Evolutionary conservation across 805 yeast genomes (phyloP).

Genomic region (Candida montana): DNA sequence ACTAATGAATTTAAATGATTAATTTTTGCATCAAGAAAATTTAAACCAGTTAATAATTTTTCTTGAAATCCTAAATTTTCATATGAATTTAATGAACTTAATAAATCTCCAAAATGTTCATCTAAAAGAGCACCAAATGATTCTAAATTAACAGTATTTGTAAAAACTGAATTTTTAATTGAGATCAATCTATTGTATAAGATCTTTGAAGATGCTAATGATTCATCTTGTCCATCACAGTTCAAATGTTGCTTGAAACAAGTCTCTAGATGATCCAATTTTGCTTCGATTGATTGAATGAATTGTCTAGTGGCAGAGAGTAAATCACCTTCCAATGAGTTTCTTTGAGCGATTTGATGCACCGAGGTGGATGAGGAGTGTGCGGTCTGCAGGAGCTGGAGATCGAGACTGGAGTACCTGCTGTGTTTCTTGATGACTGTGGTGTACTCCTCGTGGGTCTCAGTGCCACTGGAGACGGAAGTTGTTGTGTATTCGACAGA

Average conservation of each 20-base stretch:
- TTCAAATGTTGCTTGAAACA: constrained; percentile 13
- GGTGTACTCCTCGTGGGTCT: neutral
- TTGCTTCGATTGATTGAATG: constrained; percentile 22
- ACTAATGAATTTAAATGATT: constrained; percentile 33
- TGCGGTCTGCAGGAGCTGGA: constrained; percentile 19
- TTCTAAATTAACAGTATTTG: constrained; percentile 19
- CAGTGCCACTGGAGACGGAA: neutral
- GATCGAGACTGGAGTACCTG: constrained; percentile 19
- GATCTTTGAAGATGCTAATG: constrained; percentile 19
- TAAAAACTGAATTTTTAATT: constrained; percentile 23
- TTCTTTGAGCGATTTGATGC: constrained; percentile 21
- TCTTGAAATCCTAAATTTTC: constrained; percentile 25
- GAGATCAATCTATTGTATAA: constrained; percentile 23
- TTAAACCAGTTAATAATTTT: constrained; percentile 31
- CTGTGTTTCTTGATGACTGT: constrained; percentile 5
- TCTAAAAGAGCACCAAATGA: constrained; percentile 20
- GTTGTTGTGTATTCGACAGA: neutral
- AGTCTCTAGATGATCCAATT: constrained; percentile 21
- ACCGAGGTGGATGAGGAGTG: constrained; percentile 23
- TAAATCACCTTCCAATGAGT: constrained; percentile 20
- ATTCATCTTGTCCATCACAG: constrained; percentile 8
- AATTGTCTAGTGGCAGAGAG: constrained; percentile 20
- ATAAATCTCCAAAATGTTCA: constrained; percentile 23
- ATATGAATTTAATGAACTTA: constrained; percentile 20
- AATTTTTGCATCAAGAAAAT: constrained; percentile 35